These are phyloP conservation scores for Bipolaris bicolor DNA, from an alignment of 2,329 filamentous ascomycete species.

Conservation along the genomic window DNA sequence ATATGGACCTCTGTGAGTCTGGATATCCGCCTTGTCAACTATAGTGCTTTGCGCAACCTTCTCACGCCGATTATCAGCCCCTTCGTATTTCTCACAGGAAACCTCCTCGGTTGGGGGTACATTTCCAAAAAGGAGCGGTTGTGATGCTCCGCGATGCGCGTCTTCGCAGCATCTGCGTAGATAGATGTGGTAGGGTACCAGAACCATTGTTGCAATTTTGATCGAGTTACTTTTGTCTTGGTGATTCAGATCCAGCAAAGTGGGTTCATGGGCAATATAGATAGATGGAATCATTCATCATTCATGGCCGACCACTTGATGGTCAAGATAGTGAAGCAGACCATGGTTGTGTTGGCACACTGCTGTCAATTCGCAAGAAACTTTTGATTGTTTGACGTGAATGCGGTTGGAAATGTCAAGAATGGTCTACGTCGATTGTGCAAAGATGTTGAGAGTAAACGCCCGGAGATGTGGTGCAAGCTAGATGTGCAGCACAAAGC, in stretches of 20 bases:
- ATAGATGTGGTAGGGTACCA: neutral
- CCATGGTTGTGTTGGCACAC: slow-evolving; percentile 3
- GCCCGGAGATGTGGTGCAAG: neutral
- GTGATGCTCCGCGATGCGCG: neutral
- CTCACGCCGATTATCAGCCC: neutral
- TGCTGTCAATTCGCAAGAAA: slow-evolving; percentile 1
- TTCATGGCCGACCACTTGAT: neutral
- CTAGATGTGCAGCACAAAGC: neutral
- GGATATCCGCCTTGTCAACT: neutral
- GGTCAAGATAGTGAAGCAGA: neutral
- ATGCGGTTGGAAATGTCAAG: neutral
- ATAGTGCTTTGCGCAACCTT: neutral
- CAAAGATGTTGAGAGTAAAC: neutral
- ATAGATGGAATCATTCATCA: neutral
- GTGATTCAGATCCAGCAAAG: neutral
- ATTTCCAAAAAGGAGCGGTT: neutral
- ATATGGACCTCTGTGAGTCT: neutral
- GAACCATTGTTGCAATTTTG: neutral
- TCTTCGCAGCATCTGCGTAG: slow-evolving; percentile 1
- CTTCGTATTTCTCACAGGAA: neutral
- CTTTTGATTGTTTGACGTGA: neutral
- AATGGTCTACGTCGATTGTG: neutral
- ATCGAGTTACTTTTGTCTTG: neutral
- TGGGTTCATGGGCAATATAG: neutral
- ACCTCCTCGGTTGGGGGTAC: neutral